Conservation (phyloP, 768 basidiomycete genomes). For the Lactifluus echinatus region DNA sequence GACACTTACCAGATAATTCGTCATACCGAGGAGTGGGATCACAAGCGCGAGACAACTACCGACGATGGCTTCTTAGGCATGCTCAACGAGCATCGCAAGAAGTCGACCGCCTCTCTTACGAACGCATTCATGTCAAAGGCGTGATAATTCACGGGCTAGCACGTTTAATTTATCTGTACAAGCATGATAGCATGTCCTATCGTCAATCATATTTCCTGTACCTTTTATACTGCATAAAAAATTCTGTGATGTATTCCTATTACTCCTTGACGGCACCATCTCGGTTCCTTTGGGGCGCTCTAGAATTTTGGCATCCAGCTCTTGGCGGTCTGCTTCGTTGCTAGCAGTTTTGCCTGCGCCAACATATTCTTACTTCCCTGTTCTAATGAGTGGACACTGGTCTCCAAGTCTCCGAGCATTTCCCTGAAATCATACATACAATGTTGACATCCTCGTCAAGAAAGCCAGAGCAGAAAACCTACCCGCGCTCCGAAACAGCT, state of each 20-base stretch:
- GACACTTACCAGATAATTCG: conserved; percentile 30
- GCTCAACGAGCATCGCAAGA: conserved; percentile 39
- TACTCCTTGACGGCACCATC: too few species aligned
- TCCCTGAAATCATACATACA: conserved; percentile 35
- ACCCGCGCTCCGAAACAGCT: conserved; percentile 60
- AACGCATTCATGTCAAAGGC: conserved; percentile 29
- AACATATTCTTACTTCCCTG: conserved; percentile 60
- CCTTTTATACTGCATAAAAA: not conserved
- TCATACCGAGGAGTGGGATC: conserved; percentile 41
- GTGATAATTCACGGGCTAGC: not conserved
- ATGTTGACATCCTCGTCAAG: not conserved
- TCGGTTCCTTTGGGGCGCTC: not conserved
- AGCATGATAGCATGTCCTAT: not conserved
- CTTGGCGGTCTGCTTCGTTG: conserved; percentile 54
- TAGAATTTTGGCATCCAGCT: conserved; percentile 53
- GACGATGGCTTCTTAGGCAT: conserved; percentile 38
- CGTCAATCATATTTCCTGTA: not conserved
- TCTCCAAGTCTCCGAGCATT: conserved; percentile 50
- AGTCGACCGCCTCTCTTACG: conserved; percentile 31
- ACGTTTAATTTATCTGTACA: conserved; percentile 8
- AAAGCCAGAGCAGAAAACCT: conserved; percentile 17
- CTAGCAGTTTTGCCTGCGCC: conserved; percentile 55
- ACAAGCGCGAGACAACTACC: conserved; percentile 28
- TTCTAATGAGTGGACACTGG: conserved; percentile 55
- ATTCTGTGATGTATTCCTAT: conserved; percentile 1